Conservation (phyloP, 495 filamentous ascomycete species). For the Penicillium coffeae region DNA sequence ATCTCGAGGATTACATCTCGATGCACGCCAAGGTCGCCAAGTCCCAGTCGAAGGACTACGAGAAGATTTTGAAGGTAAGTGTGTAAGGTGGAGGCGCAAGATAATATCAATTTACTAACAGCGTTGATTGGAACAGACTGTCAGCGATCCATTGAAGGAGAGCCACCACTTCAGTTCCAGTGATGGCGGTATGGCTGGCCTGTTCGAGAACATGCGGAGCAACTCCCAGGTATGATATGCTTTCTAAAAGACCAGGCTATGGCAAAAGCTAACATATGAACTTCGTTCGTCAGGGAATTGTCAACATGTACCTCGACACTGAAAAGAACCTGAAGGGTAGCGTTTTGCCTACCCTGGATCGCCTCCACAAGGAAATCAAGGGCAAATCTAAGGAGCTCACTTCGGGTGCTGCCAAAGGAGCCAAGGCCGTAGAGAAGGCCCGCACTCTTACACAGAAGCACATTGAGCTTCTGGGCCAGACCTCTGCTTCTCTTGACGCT, state of each 20-base stretch:
- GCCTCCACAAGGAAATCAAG: conserved; percentile 94
- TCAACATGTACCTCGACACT: conserved; percentile 81
- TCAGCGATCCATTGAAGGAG: conserved; percentile 79
- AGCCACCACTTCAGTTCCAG: conserved; percentile 88
- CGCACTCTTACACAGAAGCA: conserved; percentile 86
- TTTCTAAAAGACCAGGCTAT: neutral
- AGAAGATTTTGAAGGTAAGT: conserved; percentile 83
- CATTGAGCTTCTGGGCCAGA: conserved; percentile 86
- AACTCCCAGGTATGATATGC: conserved; percentile 73
- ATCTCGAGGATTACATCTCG: conserved; percentile 83
- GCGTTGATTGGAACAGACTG: conserved; percentile 51
- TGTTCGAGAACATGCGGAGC: conserved; percentile 88
- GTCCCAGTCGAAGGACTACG: conserved; percentile 86
- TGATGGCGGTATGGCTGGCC: conserved; percentile 74
- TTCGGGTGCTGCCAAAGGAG: conserved; percentile 76
- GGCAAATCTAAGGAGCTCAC: conserved; percentile 84
- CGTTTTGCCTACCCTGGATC: conserved; percentile 82
- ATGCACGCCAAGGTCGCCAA: conserved; percentile 81
- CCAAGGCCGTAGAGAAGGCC: conserved; percentile 88
- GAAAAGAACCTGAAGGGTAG: conserved; percentile 80
- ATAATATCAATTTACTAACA: conserved; percentile 3
- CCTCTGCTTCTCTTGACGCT: conserved; percentile 71
- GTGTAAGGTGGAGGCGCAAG: no score
- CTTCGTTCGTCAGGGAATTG: conserved; percentile 54
- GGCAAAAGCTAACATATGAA: neutral